phyloP scores from a whole-genome alignment of 352 stramenopile species.

The Phytopythium boreale region DNA sequence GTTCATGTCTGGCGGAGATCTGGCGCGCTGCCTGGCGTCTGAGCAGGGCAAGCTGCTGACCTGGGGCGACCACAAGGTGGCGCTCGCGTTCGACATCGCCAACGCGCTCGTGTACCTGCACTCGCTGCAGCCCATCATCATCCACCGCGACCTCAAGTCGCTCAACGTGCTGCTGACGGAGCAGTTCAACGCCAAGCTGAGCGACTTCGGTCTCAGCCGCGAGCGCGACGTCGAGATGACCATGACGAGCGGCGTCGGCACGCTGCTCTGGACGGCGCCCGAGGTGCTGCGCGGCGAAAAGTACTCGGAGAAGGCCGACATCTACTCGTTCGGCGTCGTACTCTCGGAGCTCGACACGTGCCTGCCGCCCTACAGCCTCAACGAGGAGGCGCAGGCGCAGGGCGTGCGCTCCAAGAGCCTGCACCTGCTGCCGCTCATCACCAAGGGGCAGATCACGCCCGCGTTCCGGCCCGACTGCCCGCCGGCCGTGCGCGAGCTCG shows the following conservation, averaged over 20 bases:
- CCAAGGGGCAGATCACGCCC: slow-evolving; percentile 30
- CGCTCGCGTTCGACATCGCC: slow-evolving; percentile 37
- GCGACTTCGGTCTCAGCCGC: slow-evolving; percentile 28
- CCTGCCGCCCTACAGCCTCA: slow-evolving; percentile 36
- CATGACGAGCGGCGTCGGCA: slow-evolving; percentile 27
- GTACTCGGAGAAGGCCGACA: slow-evolving; percentile 15
- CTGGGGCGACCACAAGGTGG: slow-evolving; percentile 37
- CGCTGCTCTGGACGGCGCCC: slow-evolving; percentile 13
- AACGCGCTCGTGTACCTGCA: slow-evolving; percentile 64
- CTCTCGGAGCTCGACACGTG: slow-evolving; percentile 39
- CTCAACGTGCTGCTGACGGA: slow-evolving; percentile 44
- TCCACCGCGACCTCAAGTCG: slow-evolving; percentile 70
- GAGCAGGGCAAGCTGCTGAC: slow-evolving; percentile 27
- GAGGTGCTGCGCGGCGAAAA: slow-evolving; percentile 29
- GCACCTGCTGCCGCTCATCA: slow-evolving; percentile 43
- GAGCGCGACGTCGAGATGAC: background rate
- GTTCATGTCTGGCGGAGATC: slow-evolving; percentile 32
- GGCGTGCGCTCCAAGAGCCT: slow-evolving; percentile 34
- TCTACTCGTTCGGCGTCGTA: slow-evolving; percentile 66
- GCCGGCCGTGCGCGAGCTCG: slow-evolving; percentile 30
- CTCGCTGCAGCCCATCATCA: slow-evolving; percentile 56
- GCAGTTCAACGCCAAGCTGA: slow-evolving; percentile 44
- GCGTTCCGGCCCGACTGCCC: slow-evolving; percentile 39
- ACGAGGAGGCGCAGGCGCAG: slow-evolving; percentile 15
- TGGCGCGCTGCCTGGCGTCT: slow-evolving; percentile 32